Base-by-base conservation (phyloP, 2,329 filamentous ascomycete genomes). In the Talaromyces rugulosus region DNA sequence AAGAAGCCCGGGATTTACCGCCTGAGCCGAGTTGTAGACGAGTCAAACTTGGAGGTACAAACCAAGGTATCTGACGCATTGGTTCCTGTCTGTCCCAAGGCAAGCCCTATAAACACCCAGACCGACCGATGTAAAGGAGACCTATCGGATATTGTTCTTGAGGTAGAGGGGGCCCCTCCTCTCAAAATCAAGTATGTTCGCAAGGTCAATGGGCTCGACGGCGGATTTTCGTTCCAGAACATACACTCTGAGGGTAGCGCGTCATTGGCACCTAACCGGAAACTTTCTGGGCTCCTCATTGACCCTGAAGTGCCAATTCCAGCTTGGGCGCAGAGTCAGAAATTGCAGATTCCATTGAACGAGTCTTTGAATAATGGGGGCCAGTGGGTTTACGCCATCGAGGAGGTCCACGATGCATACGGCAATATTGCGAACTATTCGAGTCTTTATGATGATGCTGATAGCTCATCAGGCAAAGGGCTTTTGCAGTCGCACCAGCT, bases 121-220 rank as follows among this genome's bases (percentile, higher is more conserved):
- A 77, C 81, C 1, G 83, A 90, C 66, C 89, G 90, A 70, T 99
- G 95, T 74, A 86, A 89, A 59, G 91, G 91, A 59, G 94, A 99
- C 68, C 78, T 98, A 40, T 98, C 95, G 1, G 87, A 96, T 70
- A 80, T 98, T 53, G 85, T 88, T 18, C 81, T 99, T 58, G 87
- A 94, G 69, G 91, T 97, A 4, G 84, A 90, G 66, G 95, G 95
- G 18, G 96, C 92, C 0, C 91, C 96, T 2, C 95, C 95, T 3
- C 81, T 99, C 66, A 93, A 93, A 73, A 90, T 99, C 68, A 91
- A 91, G 68, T 99, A 99, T 76, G 95, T 91, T 69, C 89, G 92
- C 59, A 89, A 87, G 6, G 88, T 96, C 68, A 96, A 98, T 68
- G 87, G 87, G 64, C 89, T 90, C 66, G 87, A 96, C 66, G 88